These are phyloP conservation scores for Cylindrotheca closterium DNA, from an alignment of 108 stramenopile genomes.

Conservation along the genomic window DNA sequence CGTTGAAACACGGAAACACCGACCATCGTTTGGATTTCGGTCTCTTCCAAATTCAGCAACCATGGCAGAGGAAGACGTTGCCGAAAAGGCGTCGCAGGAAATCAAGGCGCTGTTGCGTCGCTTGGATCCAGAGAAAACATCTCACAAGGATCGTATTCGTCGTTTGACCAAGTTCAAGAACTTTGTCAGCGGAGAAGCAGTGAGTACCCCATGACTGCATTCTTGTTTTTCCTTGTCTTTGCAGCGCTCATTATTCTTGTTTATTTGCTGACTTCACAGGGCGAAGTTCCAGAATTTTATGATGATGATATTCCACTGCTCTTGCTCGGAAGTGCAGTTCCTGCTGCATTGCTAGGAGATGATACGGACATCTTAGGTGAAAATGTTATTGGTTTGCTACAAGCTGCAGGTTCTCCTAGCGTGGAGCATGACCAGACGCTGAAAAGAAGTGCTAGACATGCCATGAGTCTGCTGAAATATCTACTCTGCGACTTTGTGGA, in stretches of 20 bases:
- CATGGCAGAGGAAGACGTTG: slow-evolving; percentile 38
- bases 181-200: slow-evolving; percentile 52
- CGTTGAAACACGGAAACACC: too few species aligned
- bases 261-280: slow-evolving; percentile 1
- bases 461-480: slow-evolving; percentile 74
- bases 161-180: slow-evolving; percentile 79
- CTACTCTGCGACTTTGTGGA: slow-evolving; percentile 70
- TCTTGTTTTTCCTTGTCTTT: too few species aligned
- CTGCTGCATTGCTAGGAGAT: slow-evolving; percentile 58
- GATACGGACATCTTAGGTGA: slow-evolving; percentile 47
- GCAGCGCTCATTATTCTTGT: too few species aligned
- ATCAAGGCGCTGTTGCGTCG: slow-evolving; percentile 61
- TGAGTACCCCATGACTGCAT: neutral
- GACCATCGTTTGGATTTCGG: too few species aligned
- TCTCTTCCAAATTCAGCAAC: too few species aligned
- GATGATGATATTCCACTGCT: slow-evolving; percentile 83
- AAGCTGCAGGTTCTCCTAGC: slow-evolving; percentile 70
- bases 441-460: slow-evolving; percentile 71
- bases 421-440: slow-evolving; percentile 67
- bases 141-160: slow-evolving; percentile 87
- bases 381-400: slow-evolving; percentile 55
- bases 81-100: slow-evolving; percentile 35
- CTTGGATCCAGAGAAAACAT: slow-evolving; percentile 69
- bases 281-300: slow-evolving; percentile 79
- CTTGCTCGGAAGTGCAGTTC: slow-evolving; percentile 67